phyloP scores from a whole-genome alignment of 805 yeast species.

The Peterozyma xylosa region DNA sequence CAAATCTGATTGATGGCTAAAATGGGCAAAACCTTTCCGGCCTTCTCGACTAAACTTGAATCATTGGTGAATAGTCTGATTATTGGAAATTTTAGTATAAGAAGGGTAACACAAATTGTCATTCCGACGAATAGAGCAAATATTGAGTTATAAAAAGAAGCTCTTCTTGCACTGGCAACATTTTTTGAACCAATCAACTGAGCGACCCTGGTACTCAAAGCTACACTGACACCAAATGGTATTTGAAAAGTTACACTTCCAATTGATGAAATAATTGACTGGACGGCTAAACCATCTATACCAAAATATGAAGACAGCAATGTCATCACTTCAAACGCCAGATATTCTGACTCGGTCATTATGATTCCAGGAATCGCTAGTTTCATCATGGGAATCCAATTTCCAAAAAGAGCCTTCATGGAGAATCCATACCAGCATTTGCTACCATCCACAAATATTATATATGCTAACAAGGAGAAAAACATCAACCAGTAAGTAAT shows the following conservation, averaged over 20 bases:
- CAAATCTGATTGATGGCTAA: slow-evolving; percentile 58
- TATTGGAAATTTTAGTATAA: slow-evolving; percentile 37
- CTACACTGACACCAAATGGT: slow-evolving; percentile 50
- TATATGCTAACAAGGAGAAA: slow-evolving; percentile 44
- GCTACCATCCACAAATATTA: slow-evolving; percentile 49
- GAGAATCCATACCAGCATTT: slow-evolving; percentile 67
- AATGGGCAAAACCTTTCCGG: slow-evolving; percentile 51
- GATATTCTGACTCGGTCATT: slow-evolving; percentile 48
- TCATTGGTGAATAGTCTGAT: slow-evolving; percentile 59
- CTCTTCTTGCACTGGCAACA: slow-evolving; percentile 25
- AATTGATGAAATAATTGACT: slow-evolving; percentile 44
- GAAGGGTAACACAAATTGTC: slow-evolving; percentile 36
- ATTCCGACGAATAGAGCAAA: slow-evolving; percentile 25
- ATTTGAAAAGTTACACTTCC: slow-evolving; percentile 45
- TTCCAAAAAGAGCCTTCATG: slow-evolving; percentile 17
- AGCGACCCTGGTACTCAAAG: slow-evolving; percentile 49
- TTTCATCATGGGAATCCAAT: slow-evolving; percentile 31
- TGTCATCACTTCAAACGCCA: slow-evolving; percentile 51
- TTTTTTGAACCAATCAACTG: slow-evolving; percentile 39
- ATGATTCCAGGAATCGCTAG: slow-evolving; percentile 46
- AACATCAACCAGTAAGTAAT: slow-evolving; percentile 69
- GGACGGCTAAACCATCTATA: slow-evolving; percentile 46
- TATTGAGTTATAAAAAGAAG: slow-evolving; percentile 33
- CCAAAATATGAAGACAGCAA: slow-evolving; percentile 46
- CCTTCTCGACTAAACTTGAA: slow-evolving; percentile 41